Base-by-base conservation (phyloP, 768 basidiomycete species). In the Phanerochaete carnosa region DNA sequence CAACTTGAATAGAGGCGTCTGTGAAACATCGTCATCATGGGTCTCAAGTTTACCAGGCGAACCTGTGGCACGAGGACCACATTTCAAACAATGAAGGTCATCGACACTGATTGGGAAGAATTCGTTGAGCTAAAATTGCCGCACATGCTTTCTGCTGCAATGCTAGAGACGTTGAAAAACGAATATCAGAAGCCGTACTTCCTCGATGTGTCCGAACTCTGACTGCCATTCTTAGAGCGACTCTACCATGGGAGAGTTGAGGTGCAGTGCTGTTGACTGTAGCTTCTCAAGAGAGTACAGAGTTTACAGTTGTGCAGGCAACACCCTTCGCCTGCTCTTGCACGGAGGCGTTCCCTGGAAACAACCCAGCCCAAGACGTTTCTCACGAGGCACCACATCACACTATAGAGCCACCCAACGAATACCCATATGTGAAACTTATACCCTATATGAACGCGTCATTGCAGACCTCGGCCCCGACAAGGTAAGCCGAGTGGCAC, bases 61-160 rank as follows among this genome's bases (percentile, higher is more conserved):
- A 3, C n/a, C 19, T 61, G 19, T 28, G 11, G 7, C 45, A 1
- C 8, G 25, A 7, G 39, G 19, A 19, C 8, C 4, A 9, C 19
- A 43, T 9, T 32, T 28, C n/a, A n/a, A n/a, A n/a, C n/a, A n/a
- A 5, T 15, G 1, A 23, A 55, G 59, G 28, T 55, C 3, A 1
- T 45, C 39, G 54, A 58, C 45, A 37, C 64, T 39, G 46, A 37
- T 26, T 19, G 49, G 49, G 32, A 32, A 52, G 49, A 61, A 56
- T 59, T 30, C 25, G 19, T 50, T n/a, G 50, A 50, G 9, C 13
- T 43, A 1, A 37, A 33, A 12, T 19, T 22, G 37, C 50, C 58
- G 2, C 52, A 26, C 37, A 52, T 22, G 12, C 22, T 52, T 4
- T n/a, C 58, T 12, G 16, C 19, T 7, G 46, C 1, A 26, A 52